These are phyloP conservation scores for Zea luxurians DNA, from an alignment of 176 grass and related monocot genomes.

Conservation along the genomic window DNA sequence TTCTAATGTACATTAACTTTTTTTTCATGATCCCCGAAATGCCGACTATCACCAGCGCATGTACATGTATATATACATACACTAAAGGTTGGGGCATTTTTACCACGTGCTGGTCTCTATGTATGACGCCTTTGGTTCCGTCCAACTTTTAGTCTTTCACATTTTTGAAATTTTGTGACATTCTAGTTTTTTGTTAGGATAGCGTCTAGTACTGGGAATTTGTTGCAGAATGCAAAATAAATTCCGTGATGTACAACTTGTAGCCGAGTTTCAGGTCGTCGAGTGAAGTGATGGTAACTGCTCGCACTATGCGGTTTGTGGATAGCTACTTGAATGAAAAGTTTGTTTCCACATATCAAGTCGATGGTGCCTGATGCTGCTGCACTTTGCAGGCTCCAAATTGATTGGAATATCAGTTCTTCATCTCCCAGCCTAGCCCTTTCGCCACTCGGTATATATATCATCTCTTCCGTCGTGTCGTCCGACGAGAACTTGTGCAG, in stretches of 20 bases:
- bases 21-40: constrained; percentile 18
- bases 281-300: constrained; percentile 15
- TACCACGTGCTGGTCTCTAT: constrained; percentile 25
- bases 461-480: no score
- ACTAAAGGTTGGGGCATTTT: neutral
- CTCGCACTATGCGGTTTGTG: neutral
- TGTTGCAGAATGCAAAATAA: constrained; percentile 46
- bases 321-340: no score
- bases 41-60: constrained; percentile 11
- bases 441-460: no score
- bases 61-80: constrained; percentile 12
- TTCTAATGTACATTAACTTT: constrained; percentile 46
- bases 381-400: no score
- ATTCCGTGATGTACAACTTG: constrained; percentile 19
- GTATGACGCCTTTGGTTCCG: constrained; percentile 3
- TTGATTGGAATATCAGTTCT: no score
- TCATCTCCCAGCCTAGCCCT: no score
- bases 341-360: no score
- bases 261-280: constrained; percentile 23
- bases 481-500: no score
- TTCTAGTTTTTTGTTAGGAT: constrained; percentile 24
- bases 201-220: constrained; percentile 5
- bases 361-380: no score
- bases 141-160: neutral
- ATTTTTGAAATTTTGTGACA: constrained; percentile 21